phyloP scores from a whole-genome alignment of 164 flowering plant species.

The Dillenia turbinata region DNA sequence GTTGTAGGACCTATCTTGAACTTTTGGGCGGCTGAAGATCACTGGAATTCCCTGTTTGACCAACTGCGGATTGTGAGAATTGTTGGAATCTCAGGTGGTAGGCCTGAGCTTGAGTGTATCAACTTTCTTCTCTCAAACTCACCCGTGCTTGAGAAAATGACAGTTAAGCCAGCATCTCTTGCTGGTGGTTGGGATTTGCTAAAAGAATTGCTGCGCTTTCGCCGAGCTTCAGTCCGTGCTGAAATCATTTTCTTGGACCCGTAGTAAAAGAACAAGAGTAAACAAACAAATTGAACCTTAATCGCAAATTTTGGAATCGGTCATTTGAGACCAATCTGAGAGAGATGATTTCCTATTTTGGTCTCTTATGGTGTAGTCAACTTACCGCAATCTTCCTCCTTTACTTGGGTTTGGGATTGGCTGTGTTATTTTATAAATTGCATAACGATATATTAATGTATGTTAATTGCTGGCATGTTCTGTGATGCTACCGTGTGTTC shows the following conservation, averaged over 20 bases:
- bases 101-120: slow-evolving; percentile 40
- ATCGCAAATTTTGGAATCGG: too few species aligned
- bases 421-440: too few species aligned
- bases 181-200: slow-evolving; percentile 30
- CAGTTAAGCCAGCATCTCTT: slow-evolving; percentile 27
- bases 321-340: too few species aligned
- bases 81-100: slow-evolving; percentile 24
- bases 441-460: too few species aligned
- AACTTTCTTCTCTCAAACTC: slow-evolving; percentile 41
- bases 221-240: slow-evolving; percentile 45
- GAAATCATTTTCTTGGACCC: slow-evolving; percentile 24
- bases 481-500: too few species aligned
- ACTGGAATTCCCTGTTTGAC: slow-evolving; percentile 18
- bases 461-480: too few species aligned
- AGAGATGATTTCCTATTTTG: too few species aligned
- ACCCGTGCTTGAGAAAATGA: slow-evolving; percentile 51
- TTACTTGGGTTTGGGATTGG: too few species aligned
- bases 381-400: too few species aligned
- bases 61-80: slow-evolving; percentile 34
- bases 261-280: too few species aligned
- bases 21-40: slow-evolving; percentile 20
- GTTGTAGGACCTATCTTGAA: neutral
- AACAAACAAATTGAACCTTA: too few species aligned
- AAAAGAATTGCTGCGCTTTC: slow-evolving; percentile 42
- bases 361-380: too few species aligned